Percentiles rank a stretch among this genome's conserved stretches.
Conservation (phyloP, 345 rosid species). For the Abelmoschus esculentus region DNA sequence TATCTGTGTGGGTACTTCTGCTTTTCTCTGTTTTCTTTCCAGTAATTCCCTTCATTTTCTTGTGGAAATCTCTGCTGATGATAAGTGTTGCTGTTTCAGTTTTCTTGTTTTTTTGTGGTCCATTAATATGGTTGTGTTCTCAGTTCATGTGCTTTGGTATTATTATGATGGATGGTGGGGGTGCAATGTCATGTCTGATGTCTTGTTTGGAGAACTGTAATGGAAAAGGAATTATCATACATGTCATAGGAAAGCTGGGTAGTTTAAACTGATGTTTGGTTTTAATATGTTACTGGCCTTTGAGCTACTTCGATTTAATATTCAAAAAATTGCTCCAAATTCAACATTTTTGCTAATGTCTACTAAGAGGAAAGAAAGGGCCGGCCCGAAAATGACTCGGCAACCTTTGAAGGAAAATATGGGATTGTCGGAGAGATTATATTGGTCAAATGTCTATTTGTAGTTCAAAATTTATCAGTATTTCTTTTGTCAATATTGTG, state of each 20-base stretch:
- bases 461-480: background rate
- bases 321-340: background rate
- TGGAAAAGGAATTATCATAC: background rate
- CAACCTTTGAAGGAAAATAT: background rate
- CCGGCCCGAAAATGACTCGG: slow-evolving; percentile 8
- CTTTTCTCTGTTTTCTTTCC: background rate
- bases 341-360: background rate
- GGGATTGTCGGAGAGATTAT: background rate
- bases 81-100: background rate
- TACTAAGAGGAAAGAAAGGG: background rate
- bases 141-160: background rate
- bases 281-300: background rate
- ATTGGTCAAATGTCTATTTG: background rate
- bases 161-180: slow-evolving; percentile 5
- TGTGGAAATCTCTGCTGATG: no score
- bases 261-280: background rate
- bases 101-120: background rate
- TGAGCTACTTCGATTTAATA: background rate
- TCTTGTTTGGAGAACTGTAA: background rate
- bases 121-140: background rate
- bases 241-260: no score
- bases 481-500: background rate
- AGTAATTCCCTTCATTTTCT: background rate
- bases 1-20: background rate
- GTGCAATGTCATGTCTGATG: background rate